Evolutionary conservation across 169 alveolate species (phyloP), one percentile per base, ranked within the genome.

Genomic region (Cytauxzoon felis): DNA sequence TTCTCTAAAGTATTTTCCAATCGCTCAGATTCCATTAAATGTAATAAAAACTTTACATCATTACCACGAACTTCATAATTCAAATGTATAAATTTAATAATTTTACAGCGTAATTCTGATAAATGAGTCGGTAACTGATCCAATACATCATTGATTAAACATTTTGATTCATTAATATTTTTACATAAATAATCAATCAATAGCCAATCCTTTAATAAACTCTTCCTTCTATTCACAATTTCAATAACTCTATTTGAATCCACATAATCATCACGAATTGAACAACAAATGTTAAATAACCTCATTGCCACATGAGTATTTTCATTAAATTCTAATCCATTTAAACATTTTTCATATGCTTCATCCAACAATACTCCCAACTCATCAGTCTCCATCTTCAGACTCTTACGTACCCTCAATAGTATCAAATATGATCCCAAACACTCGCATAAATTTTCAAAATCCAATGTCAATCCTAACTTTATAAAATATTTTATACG

Each of bases 11-110:
- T 41, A 13, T 45, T 32, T 13, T 60, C 59, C 30, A 45, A 29
- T 30, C 32, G 7, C 23, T 72, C 82, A 66, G 63, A 41, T 8
- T 72, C 82, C 59, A 58, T 33, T 3, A 72, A 50, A 23, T 49
- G 7, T 1, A n/a, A 24, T 23, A 72, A 24, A 34, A 43, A 5
- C 34, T 0, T 5, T 5, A 11, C 16, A 0, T 50, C 60, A 7
- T 30, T 42, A 16, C 27, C 24, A 6, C 11, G 11, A 9, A 21
- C 21, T 9, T 56, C 32, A 18, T 36, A 40, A 19, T 56, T 34
- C 67, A 36, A 34, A n/a, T 56, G 41, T 1, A 56, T 52, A 33
- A 56, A 40, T 33, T 36, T 56, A 40, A 56, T 56, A 6, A 13
- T 41, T 13, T 40, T 56, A 33, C 36, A 27, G 6, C 66, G 24